phyloP scores from a whole-genome alignment of 805 yeast species.

The Lachancea lanzarotensis region DNA sequence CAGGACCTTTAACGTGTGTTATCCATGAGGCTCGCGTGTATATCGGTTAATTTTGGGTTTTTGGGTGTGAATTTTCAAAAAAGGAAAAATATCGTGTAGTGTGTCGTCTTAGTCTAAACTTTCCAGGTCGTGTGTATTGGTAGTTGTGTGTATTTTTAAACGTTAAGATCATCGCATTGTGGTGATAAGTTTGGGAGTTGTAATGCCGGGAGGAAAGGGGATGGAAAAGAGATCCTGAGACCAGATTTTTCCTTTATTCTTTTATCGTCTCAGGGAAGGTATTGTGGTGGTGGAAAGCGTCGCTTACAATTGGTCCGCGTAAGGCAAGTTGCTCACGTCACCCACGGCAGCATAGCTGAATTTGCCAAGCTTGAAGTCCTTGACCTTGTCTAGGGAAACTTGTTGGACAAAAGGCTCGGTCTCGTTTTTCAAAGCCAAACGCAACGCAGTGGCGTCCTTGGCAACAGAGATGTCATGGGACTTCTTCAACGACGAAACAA shows the following conservation, averaged over 20 bases:
- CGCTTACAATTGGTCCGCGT: conserved; percentile 72
- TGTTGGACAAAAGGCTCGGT: conserved; percentile 32
- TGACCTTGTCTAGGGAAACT: conserved; percentile 35
- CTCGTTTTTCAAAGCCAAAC: conserved; percentile 38
- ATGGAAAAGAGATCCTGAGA: too few relatives aligned
- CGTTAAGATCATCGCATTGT: conserved; percentile 7
- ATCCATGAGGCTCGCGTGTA: not conserved
- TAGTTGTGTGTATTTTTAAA: not conserved
- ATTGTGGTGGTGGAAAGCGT: too few relatives aligned
- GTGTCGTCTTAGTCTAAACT: not conserved
- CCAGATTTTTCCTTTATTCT: too few relatives aligned
- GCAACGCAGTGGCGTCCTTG: conserved; percentile 44
- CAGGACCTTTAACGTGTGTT: not conserved
- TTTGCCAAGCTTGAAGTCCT: conserved; percentile 46
- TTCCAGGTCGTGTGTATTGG: conserved; percentile 1
- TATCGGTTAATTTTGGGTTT: too few relatives aligned
- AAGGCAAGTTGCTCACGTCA: conserved; percentile 79
- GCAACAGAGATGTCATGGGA: conserved; percentile 56
- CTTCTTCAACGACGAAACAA: conserved; percentile 45
- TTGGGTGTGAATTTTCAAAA: too few relatives aligned
- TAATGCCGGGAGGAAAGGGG: too few relatives aligned
- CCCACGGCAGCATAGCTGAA: conserved; percentile 89
- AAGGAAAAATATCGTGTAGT: too few relatives aligned
- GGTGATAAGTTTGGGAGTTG: not conserved
- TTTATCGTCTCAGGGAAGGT: too few relatives aligned